These are phyloP conservation scores for Mortierella sp. DNA, from an alignment of 371 early-diverging fungal species.

Conservation along the genomic window DNA sequence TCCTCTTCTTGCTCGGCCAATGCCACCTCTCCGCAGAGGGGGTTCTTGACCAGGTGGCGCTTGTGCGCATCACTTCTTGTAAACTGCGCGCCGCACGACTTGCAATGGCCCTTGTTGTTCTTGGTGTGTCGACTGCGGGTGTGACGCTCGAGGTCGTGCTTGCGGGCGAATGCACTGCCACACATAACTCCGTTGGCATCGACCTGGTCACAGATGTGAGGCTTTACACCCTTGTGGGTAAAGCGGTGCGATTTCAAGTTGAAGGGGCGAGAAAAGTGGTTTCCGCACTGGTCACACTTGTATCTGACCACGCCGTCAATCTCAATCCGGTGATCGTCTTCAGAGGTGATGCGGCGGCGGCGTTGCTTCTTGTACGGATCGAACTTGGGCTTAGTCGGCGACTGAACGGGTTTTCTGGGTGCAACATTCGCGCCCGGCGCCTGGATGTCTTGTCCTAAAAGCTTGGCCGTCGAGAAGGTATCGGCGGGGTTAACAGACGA, in stretches of 20 bases:
- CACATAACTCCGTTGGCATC: conserved; percentile 51
- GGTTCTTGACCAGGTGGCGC: conserved; percentile 32
- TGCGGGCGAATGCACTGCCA: conserved; percentile 72
- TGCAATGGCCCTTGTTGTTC: conserved; percentile 56
- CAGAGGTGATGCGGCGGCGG: conserved; percentile 49
- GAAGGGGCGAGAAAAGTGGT: conserved; percentile 47
- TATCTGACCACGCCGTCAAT: conserved; percentile 37
- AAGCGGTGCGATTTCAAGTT: conserved; percentile 65
- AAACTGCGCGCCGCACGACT: conserved; percentile 56
- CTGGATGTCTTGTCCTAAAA: conserved; percentile 24
- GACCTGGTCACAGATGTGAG: conserved; percentile 60
- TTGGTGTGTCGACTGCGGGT: conserved; percentile 55
- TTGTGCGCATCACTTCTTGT: conserved; percentile 44
- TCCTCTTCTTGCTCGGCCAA: conserved; percentile 42
- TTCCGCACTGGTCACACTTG: conserved; percentile 39
- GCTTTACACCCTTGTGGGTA: conserved; percentile 69
- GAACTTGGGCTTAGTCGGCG: conserved; percentile 50
- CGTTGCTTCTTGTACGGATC: conserved; percentile 34
- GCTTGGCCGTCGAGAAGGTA: conserved; percentile 27
- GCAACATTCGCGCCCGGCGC: conserved; percentile 27
- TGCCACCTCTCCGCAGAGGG: conserved; percentile 11
- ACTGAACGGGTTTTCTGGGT: conserved; percentile 35
- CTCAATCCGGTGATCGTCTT: conserved; percentile 32
- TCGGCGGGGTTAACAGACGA: conserved; percentile 14
- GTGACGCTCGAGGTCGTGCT: conserved; percentile 79